Evolutionary conservation across 1,139 yeast genomes (phyloP).

Genomic region (Taphrina deformans): DNA sequence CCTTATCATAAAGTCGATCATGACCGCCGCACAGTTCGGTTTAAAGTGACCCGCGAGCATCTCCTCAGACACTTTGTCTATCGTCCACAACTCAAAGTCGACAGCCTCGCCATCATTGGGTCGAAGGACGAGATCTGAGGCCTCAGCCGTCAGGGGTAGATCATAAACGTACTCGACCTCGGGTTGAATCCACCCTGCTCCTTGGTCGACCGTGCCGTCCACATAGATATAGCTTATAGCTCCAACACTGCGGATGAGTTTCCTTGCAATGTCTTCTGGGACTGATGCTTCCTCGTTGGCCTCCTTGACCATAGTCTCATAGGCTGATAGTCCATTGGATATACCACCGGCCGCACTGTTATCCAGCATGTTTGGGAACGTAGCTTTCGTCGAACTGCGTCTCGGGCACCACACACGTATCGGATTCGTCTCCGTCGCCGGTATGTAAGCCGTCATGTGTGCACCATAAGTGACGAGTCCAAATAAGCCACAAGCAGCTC

Average conservation of each 20-base stretch:
- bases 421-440: constrained; percentile 49
- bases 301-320: constrained; percentile 80
- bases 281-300: constrained; percentile 90
- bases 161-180: constrained; percentile 64
- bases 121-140: constrained; percentile 53
- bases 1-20: constrained; percentile 79
- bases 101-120: constrained; percentile 89
- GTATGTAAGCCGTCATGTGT: constrained; percentile 77
- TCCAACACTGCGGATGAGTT: constrained; percentile 58
- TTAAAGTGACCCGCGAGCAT: constrained; percentile 65
- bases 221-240: constrained; percentile 64
- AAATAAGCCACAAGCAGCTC: constrained; percentile 74
- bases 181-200: constrained; percentile 69
- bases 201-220: constrained; percentile 43
- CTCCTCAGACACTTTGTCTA: constrained; percentile 57
- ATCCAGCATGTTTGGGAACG: constrained; percentile 88
- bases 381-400: constrained; percentile 71
- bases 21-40: constrained; percentile 81
- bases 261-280: constrained; percentile 52
- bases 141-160: constrained; percentile 50
- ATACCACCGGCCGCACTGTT: constrained; percentile 95
- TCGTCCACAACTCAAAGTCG: constrained; percentile 61
- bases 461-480: constrained; percentile 91
- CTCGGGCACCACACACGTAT: constrained; percentile 81
- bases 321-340: constrained; percentile 73